Evolutionary conservation across 2,329 filamentous ascomycete genomes (phyloP), one percentile per base, ranked within the genome.

Genomic region (Penicillium occitanis): DNA sequence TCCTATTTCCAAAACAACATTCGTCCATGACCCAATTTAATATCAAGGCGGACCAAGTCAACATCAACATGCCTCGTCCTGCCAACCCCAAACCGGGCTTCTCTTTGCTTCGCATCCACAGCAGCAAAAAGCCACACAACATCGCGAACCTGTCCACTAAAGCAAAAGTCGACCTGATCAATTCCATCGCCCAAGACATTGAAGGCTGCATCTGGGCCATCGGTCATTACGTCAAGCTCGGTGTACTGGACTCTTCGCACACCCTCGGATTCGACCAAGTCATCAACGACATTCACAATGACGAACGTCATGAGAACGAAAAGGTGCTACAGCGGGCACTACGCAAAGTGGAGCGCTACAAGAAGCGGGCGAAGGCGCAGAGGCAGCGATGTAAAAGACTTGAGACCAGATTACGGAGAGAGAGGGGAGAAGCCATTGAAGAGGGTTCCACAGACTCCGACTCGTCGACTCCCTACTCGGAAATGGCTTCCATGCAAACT

Each of bases 101-200:
- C 19, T 66, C 65, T 25, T n/a, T 66, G 13, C 60, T 66, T 13
- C 65, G 65, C 35, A 61, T 66, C 28, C 51, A 66, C 61, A 66
- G 51, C 44, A 66, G 28, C 65, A 35, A 66, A 25, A 59, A 44
- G 10, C 65, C 65, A 17, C 60, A 66, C 40, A 28, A 19, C 25
- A 63, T 66, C 44, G 28, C 65, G 46, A 62, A 19, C 35, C 57
- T 65, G 8, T 65, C 61, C 19, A 28, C 57, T 11, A 11, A 50
- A 46, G 57, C 37, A 35, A 67, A 67, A 53, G 64, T 5, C 13
- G 46, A 57, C 30, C 57, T 67, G 11, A 48, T 67, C 17, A 63
- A 64, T 30, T 67, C 66, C 10, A 19, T 67, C 40, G 66, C 66
- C 1, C 58, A 65, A 13, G 66, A 67, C 17, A 61, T 67, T 14